phyloP scores from a whole-genome alignment of 441 rosid genomes.

The Euphorbia celastroides region DNA sequence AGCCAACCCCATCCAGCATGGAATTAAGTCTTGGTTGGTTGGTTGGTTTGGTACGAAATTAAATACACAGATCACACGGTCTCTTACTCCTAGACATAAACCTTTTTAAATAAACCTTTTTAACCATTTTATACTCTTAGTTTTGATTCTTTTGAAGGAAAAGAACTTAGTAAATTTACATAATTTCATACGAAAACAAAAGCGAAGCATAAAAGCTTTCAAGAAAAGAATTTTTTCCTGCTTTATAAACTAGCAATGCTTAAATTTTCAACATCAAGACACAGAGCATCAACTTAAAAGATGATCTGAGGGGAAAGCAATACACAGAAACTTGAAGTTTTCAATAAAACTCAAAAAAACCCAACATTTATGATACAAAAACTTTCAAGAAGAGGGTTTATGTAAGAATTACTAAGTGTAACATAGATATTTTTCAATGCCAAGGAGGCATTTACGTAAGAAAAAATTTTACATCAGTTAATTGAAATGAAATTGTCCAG shows the following conservation, averaged over 20 bases:
- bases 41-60: too few relatives aligned
- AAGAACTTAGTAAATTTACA: neutral
- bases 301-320: too few relatives aligned
- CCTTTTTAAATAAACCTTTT: too few relatives aligned
- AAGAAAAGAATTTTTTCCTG: too few relatives aligned
- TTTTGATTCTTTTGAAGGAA: neutral
- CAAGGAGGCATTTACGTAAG: neutral
- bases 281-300: neutral
- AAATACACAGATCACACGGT: neutral
- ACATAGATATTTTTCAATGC: neutral
- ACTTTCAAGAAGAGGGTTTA: too few relatives aligned
- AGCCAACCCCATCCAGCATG: too few relatives aligned
- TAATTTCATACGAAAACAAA: neutral
- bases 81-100: neutral
- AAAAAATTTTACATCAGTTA: neutral
- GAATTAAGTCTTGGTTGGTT: too few relatives aligned
- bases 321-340: too few relatives aligned
- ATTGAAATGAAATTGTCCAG: neutral
- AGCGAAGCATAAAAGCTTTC: neutral
- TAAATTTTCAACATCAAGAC: neutral
- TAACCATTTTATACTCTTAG: neutral
- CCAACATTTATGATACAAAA: neutral
- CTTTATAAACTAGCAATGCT: neutral
- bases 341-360: too few relatives aligned
- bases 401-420: neutral